A percentile compares a stretch with the other conserved stretches of the same genome.
phyloP scores from a whole-genome alignment of 2,329 filamentous ascomycete genomes.

The Cladosporium halotolerans region DNA sequence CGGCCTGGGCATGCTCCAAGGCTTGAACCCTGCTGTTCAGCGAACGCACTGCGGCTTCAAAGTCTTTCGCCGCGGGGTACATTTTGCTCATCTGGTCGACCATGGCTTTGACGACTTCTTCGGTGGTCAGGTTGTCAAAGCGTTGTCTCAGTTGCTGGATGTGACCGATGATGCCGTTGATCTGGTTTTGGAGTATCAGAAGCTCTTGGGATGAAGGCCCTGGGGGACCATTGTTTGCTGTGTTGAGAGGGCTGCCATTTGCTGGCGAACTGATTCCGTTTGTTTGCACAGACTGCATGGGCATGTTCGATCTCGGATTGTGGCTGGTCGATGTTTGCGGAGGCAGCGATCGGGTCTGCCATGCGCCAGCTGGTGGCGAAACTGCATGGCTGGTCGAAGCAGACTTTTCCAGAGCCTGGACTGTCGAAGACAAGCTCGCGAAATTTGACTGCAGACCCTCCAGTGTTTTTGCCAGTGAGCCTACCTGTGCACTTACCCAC shows the following conservation, averaged over 20 bases:
- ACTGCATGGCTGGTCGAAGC: neutral
- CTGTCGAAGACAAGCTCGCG: neutral
- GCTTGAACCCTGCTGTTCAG: neutral
- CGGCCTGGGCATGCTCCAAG: too few relatives aligned
- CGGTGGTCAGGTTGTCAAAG: conserved; percentile 23
- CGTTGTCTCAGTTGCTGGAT: conserved; percentile 15
- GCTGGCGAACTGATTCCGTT: neutral
- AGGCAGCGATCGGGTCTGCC: too few relatives aligned
- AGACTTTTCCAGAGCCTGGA: neutral
- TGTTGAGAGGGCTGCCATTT: neutral
- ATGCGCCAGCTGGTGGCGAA: neutral
- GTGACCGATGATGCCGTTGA: neutral
- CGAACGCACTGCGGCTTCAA: neutral
- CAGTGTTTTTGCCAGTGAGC: neutral
- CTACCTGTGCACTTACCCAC: neutral
- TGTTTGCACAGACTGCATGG: neutral
- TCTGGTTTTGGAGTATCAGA: neutral
- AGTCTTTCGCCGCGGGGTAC: conserved; percentile 19
- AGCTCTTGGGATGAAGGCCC: too few relatives aligned
- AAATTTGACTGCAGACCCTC: neutral
- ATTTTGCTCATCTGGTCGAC: conserved; percentile 18
- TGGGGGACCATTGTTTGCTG: too few relatives aligned
- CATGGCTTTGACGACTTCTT: conserved; percentile 19
- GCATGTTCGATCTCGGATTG: too few relatives aligned
- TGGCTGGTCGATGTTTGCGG: too few relatives aligned